A percentile compares a stretch with the other conserved stretches of the same genome.
phyloP scores from a whole-genome alignment of 106 monocot genomes.

The Ottelia alismoides region DNA sequence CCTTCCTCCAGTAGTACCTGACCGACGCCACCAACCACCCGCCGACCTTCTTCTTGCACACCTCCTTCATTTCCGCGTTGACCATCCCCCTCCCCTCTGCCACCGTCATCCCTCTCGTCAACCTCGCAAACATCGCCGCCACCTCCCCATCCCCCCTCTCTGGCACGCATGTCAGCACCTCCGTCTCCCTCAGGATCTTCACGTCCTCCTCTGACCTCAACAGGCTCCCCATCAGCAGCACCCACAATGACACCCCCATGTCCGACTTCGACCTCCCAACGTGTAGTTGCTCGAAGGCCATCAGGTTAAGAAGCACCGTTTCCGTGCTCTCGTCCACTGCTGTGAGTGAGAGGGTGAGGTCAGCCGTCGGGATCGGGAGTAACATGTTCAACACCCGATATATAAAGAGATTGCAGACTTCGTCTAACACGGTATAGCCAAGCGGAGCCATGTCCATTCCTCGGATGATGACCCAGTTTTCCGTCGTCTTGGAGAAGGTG shows the following conservation, averaged over 20 bases:
- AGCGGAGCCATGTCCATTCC: not conserved
- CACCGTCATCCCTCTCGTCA: not conserved
- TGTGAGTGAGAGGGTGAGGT: not conserved
- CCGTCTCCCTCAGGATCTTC: not conserved
- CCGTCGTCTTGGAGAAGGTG: not conserved
- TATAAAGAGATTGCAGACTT: not conserved
- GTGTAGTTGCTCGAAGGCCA: not conserved
- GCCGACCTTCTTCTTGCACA: too few species aligned
- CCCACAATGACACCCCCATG: not conserved
- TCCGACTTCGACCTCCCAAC: not conserved
- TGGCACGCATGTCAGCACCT: not conserved
- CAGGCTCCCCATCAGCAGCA: not conserved
- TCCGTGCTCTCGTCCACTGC: not conserved
- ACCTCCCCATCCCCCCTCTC: not conserved
- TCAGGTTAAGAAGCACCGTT: not conserved
- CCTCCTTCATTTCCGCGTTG: too few species aligned
- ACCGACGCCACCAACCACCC: too few species aligned
- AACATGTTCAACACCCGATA: not conserved
- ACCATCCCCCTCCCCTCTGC: not conserved
- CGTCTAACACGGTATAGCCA: not conserved
- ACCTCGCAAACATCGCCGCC: not conserved
- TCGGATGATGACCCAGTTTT: not conserved
- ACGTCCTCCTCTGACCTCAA: not conserved
- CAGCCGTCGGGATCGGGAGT: not conserved
- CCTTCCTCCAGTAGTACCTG: too few species aligned